Percentiles rank a stretch among this genome's conserved stretches.
These are phyloP conservation scores for Karstenula rhodostoma DNA, from an alignment of 2,329 filamentous ascomycete species.

Conservation along the genomic window DNA sequence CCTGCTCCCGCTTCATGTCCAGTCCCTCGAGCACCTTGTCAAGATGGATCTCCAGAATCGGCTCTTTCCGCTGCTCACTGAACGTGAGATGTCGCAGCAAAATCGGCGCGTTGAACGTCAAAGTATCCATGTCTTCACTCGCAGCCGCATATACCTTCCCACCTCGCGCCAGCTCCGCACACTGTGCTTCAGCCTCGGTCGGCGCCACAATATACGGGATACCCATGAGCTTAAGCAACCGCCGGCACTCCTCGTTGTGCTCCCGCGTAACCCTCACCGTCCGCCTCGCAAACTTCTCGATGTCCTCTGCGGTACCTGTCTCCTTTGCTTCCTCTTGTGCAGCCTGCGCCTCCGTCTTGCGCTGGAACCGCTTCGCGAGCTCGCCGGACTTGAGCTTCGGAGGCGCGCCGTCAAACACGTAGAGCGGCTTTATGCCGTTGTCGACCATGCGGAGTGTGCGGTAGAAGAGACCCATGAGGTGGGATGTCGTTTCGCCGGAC, in stretches of 20 bases:
- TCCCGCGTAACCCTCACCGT: constrained; percentile 96
- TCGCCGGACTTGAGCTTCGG: constrained; percentile 98
- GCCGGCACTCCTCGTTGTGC: constrained; percentile 95
- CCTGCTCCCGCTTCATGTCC: constrained; percentile 86
- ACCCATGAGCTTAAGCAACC: constrained; percentile 91
- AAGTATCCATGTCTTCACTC: constrained; percentile 98
- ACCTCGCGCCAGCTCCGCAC: constrained; percentile 84
- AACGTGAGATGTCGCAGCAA: constrained; percentile 93
- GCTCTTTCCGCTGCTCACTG: constrained; percentile 96
- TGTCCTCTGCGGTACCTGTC: constrained; percentile 94
- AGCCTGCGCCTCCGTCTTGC: constrained; percentile 91
- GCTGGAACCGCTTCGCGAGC: constrained; percentile 92
- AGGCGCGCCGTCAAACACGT: constrained; percentile 96
- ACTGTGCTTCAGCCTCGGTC: constrained; percentile 97
- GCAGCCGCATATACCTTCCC: constrained; percentile 97
- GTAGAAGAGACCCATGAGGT: constrained; percentile 99
- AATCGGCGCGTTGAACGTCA: constrained; percentile 94
- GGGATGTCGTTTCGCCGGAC: constrained; percentile 93
- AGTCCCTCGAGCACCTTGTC: constrained; percentile 87
- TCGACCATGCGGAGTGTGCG: constrained; percentile 97
- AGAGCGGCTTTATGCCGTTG: constrained; percentile 98
- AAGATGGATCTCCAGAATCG: constrained; percentile 92
- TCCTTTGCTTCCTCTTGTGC: constrained; percentile 95
- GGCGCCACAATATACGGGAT: constrained; percentile 94
- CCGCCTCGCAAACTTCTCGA: constrained; percentile 94